Percentiles rank a stretch among this genome's conserved stretches.
These are phyloP conservation scores for Sporothrix protearum DNA, from an alignment of 2,329 filamentous ascomycete species.

Conservation along the genomic window DNA sequence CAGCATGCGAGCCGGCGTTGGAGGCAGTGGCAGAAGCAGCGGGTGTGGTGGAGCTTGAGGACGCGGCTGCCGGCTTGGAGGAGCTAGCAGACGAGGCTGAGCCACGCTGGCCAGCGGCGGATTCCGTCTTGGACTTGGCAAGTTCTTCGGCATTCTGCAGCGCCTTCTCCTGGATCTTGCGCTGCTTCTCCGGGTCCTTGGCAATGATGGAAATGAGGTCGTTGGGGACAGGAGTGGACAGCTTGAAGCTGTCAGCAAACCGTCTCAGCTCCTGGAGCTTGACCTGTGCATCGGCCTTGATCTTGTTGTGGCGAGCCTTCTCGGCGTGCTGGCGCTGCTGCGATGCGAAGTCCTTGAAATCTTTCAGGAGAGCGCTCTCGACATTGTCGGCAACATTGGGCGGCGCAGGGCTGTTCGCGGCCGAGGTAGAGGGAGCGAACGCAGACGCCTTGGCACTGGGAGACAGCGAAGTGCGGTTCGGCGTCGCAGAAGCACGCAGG, in stretches of 20 bases:
- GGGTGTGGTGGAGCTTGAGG: neutral
- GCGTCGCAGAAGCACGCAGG: slow-evolving; percentile 37
- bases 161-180: slow-evolving; percentile 86
- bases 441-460: slow-evolving; percentile 38
- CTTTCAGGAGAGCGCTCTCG: slow-evolving; percentile 58
- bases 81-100: neutral
- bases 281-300: slow-evolving; percentile 76
- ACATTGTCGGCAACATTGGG: slow-evolving; percentile 59
- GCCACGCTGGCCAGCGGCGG: slow-evolving; percentile 50
- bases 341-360: slow-evolving; percentile 62
- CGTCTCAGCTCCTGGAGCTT: slow-evolving; percentile 94
- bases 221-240: slow-evolving; percentile 84
- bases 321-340: slow-evolving; percentile 55
- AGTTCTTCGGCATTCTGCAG: slow-evolving; percentile 68
- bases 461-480: slow-evolving; percentile 41
- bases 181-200: slow-evolving; percentile 92
- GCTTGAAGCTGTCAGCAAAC: slow-evolving; percentile 90
- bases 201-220: slow-evolving; percentile 93
- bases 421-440: slow-evolving; percentile 12
- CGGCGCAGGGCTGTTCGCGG: slow-evolving; percentile 34
- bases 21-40: slow-evolving; percentile 5
- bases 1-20: slow-evolving; percentile 15
- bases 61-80: neutral
- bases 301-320: slow-evolving; percentile 55
- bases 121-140: slow-evolving; percentile 44